These are phyloP conservation scores for Hortaea werneckii DNA, from an alignment of 2,329 filamentous ascomycete genomes.

Conservation along the genomic window DNA sequence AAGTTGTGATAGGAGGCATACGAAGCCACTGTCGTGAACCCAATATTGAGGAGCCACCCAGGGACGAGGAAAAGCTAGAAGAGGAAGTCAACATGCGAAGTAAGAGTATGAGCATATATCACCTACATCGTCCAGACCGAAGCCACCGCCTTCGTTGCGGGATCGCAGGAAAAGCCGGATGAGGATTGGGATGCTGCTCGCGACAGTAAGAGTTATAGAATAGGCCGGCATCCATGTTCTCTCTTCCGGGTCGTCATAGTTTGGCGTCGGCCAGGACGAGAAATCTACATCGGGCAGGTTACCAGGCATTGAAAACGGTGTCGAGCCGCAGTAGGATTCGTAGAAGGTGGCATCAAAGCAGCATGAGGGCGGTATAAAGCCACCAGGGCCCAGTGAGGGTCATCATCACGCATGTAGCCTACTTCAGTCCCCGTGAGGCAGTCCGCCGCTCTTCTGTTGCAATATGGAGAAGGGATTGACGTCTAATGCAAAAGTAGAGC, in stretches of 20 bases:
- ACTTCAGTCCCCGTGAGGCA: no score
- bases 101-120: no score
- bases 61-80: constrained; percentile 4
- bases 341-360: no score
- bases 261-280: constrained; percentile 14
- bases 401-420: no score
- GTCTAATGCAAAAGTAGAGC: no score
- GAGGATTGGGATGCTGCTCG: constrained; percentile 10
- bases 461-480: no score
- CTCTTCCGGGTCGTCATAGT: constrained; percentile 15
- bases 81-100: constrained; percentile 6
- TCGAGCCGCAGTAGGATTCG: no score
- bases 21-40: constrained; percentile 5
- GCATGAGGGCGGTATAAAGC: no score
- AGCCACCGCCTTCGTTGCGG: constrained; percentile 12
- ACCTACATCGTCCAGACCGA: constrained; percentile 18
- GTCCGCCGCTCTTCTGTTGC: no score
- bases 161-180: constrained; percentile 12
- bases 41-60: constrained; percentile 9
- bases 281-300: constrained; percentile 10
- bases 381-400: no score
- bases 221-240: constrained; percentile 13
- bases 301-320: constrained; percentile 11
- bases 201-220: constrained; percentile 7
- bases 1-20: background rate